These are phyloP conservation scores for Ophiognomonia clavigignenti-juglandacearum DNA, from an alignment of 2,329 filamentous ascomycete genomes.

Conservation along the genomic window DNA sequence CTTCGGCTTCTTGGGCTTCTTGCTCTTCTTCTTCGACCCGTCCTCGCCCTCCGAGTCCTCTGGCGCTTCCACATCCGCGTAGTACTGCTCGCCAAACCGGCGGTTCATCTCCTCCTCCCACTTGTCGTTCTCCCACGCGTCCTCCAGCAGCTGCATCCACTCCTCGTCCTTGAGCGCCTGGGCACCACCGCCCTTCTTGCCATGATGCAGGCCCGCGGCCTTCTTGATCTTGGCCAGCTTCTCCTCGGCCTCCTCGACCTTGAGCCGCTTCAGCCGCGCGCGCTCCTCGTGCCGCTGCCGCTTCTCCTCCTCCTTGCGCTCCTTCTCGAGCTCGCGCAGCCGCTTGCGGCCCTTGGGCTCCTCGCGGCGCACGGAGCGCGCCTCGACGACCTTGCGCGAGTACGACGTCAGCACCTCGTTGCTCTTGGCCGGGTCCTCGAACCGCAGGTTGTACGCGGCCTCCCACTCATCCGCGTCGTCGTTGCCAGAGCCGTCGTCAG, in stretches of 20 bases:
- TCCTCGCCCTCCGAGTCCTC: constrained; percentile 57
- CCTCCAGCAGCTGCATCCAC: constrained; percentile 80
- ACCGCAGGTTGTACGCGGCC: constrained; percentile 90
- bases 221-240: constrained; percentile 86
- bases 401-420: constrained; percentile 88
- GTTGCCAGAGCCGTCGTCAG: constrained; percentile 81
- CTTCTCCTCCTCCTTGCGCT: constrained; percentile 75
- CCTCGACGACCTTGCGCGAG: constrained; percentile 76
- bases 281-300: constrained; percentile 72
- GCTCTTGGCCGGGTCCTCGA: constrained; percentile 83
- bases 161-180: constrained; percentile 67
- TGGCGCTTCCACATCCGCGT: constrained; percentile 60
- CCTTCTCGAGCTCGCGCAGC: constrained; percentile 71
- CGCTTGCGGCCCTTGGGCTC: constrained; percentile 73
- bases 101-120: constrained; percentile 91
- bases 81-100: constrained; percentile 87
- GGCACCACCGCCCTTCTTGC: no score
- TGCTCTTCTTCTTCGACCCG: constrained; percentile 53
- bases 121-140: constrained; percentile 79
- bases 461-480: constrained; percentile 83
- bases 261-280: constrained; percentile 77
- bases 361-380: constrained; percentile 80
- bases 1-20: constrained; percentile 71
- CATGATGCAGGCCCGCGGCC: constrained; percentile 78
- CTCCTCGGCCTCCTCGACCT: constrained; percentile 83